A percentile compares a stretch with the other conserved stretches of the same genome.
Evolutionary conservation across 192 early-diverging fungal species (phyloP).

Genomic region (Rhizophagus clarus): DNA sequence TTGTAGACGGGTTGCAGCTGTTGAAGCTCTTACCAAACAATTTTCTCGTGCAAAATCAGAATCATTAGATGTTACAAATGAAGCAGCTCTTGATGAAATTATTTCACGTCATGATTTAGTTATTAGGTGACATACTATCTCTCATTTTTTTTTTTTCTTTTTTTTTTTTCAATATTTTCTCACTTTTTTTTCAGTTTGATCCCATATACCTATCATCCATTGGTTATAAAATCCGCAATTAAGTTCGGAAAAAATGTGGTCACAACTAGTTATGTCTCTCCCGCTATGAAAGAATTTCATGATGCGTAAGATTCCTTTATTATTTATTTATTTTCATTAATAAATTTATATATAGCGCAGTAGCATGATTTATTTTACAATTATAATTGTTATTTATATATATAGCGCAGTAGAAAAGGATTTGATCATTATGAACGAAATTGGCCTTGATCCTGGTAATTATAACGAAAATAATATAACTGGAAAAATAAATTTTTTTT

Average conservation of each 20-base stretch:
- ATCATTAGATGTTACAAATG: constrained; percentile 80
- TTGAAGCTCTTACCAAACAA: constrained; percentile 65
- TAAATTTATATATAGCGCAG: constrained; percentile 66
- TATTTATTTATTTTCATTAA: not conserved
- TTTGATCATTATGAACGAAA: constrained; percentile 95
- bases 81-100: constrained; percentile 67
- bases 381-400: not conserved
- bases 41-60: constrained; percentile 66
- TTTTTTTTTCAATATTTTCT: no score
- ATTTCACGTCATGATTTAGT: constrained; percentile 87
- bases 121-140: constrained; percentile 63
- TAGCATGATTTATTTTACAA: no score
- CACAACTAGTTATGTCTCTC: constrained; percentile 96
- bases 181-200: constrained; percentile 58
- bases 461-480: no score
- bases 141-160: no score
- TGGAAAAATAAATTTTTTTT: not conserved
- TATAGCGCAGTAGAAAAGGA: constrained; percentile 80
- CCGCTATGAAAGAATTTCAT: constrained; percentile 90
- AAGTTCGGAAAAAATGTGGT: constrained; percentile 91
- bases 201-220: constrained; percentile 88
- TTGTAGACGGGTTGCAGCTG: constrained; percentile 74
- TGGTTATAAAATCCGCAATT: constrained; percentile 90
- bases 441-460: constrained; percentile 88
- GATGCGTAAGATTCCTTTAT: constrained; percentile 60